These are phyloP conservation scores for Silene latifolia DNA, from an alignment of 148 eudicot genomes.

Conservation along the genomic window DNA sequence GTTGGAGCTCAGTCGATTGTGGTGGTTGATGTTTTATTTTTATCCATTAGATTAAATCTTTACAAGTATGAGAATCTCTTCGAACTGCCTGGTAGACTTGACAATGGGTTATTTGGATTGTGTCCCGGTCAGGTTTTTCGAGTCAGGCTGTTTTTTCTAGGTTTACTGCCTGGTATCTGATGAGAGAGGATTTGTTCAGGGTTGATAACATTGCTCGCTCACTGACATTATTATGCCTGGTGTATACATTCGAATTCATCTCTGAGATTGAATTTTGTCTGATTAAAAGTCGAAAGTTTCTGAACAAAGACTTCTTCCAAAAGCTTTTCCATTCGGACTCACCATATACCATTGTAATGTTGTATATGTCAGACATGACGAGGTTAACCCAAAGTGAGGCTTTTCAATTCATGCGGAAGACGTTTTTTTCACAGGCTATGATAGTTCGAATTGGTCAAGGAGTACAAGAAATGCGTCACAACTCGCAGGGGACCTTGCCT, in stretches of 20 bases:
- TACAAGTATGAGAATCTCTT: neutral
- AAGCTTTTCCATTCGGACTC: too few relatives aligned
- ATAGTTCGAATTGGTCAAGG: too few relatives aligned
- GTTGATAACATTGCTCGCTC: neutral
- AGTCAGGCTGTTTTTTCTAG: neutral
- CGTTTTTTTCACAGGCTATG: too few relatives aligned
- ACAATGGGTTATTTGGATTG: too few relatives aligned
- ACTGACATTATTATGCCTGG: neutral
- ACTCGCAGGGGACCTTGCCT: too few relatives aligned
- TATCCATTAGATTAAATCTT: neutral
- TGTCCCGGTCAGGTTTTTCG: neutral
- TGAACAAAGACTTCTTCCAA: neutral
- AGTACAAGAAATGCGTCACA: too few relatives aligned
- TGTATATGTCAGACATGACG: too few relatives aligned
- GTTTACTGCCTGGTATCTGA: neutral
- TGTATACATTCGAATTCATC: neutral
- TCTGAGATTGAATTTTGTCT: neutral
- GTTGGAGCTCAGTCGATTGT: slow-evolving; percentile 61
- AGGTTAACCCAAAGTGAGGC: too few relatives aligned
- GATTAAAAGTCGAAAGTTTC: neutral
- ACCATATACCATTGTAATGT: too few relatives aligned
- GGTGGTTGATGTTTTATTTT: slow-evolving; percentile 16
- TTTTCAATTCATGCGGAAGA: too few relatives aligned
- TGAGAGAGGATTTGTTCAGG: neutral
- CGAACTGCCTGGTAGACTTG: neutral